Conservation (phyloP, 225 moss, liverwort and hornwort species). For the Marchantia paleacea region DNA sequence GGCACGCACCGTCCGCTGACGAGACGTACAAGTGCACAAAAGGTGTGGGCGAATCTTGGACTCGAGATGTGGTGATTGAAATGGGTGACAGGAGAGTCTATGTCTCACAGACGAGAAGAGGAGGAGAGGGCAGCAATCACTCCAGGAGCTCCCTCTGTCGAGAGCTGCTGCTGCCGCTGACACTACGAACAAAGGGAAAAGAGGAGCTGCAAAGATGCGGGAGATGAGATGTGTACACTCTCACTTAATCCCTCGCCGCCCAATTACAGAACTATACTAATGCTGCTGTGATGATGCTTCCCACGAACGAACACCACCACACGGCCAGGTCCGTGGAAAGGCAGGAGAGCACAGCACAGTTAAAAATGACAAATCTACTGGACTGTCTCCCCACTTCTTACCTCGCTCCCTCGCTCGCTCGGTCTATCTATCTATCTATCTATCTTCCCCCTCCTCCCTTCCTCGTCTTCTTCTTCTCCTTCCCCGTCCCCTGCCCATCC, state of each 20-base stretch:
- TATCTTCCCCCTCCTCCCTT: neutral
- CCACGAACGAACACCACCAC: constrained; percentile 10
- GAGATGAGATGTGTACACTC: neutral
- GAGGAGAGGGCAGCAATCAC: neutral
- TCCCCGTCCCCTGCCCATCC: neutral
- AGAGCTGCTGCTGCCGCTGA: constrained; percentile 5
- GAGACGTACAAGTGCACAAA: neutral
- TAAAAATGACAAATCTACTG: neutral
- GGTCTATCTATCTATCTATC: neutral
- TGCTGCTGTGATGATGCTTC: constrained; percentile 1
- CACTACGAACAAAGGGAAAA: neutral
- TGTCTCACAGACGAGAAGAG: neutral
- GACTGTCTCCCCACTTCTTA: neutral
- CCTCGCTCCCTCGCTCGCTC: neutral
- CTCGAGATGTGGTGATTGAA: neutral
- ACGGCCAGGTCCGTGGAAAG: neutral
- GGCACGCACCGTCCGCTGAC: neutral
- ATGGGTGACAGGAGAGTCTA: neutral
- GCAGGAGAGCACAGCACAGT: neutral
- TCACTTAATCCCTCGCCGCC: neutral
- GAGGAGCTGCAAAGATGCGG: neutral
- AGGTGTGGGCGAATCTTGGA: neutral
- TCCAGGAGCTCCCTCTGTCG: constrained; percentile 1
- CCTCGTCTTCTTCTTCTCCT: neutral
- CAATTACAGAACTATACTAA: neutral